These are phyloP conservation scores for Heterobasidion irregulare DNA, from an alignment of 1,284 basidiomycete species.

Conservation along the genomic window DNA sequence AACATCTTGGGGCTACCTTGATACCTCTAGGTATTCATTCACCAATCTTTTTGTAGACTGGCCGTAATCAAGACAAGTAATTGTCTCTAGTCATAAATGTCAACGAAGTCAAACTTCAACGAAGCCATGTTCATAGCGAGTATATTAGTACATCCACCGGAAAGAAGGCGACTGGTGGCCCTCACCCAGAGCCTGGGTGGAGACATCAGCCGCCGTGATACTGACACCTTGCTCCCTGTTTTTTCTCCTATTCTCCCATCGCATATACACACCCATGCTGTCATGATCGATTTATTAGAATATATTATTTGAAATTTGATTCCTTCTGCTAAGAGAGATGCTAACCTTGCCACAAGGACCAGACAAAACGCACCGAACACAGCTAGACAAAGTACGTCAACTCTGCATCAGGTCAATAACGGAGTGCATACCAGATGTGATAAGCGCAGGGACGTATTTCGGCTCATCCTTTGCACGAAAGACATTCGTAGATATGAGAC, in stretches of 20 bases:
- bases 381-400: neutral
- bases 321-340: neutral
- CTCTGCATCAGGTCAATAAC: neutral
- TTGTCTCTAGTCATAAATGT: too few relatives aligned
- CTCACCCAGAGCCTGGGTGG: neutral
- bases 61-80: too few relatives aligned
- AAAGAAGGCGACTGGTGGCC: neutral
- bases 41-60: neutral
- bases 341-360: conserved; percentile 1
- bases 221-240: neutral
- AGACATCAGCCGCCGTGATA: neutral
- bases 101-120: neutral
- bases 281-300: neutral
- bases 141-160: neutral
- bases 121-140: neutral
- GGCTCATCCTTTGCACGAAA: conserved; percentile 42
- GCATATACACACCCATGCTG: conserved; percentile 1
- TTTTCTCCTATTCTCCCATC: neutral
- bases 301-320: neutral
- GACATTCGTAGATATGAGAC: conserved; percentile 42
- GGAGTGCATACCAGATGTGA: neutral
- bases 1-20: too few relatives aligned
- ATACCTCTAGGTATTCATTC: neutral
- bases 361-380: conserved; percentile 2
- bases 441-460: conserved; percentile 9